Evolutionary conservation across 2,329 filamentous ascomycete species (phyloP).

Genomic region (Lecanoromycetidae sp.): DNA sequence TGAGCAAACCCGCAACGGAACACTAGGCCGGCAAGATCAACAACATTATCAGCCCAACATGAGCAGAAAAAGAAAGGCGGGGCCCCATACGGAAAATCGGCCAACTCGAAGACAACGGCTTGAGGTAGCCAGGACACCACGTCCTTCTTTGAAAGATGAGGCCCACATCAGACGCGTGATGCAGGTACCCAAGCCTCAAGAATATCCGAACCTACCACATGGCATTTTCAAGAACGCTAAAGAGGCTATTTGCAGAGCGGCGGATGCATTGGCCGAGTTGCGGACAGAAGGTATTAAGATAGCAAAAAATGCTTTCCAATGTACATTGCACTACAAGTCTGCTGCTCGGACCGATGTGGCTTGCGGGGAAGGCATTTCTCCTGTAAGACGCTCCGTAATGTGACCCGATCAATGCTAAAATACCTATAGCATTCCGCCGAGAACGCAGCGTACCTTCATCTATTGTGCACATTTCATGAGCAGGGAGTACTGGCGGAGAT

Average conservation of each 20-base stretch:
- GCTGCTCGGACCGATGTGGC: slow-evolving; percentile 3
- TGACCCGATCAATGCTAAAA: neutral
- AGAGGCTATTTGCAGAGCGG: neutral
- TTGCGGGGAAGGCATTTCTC: slow-evolving; percentile 7
- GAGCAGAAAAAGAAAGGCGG: slow-evolving; percentile 7
- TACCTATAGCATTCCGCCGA: slow-evolving; percentile 12
- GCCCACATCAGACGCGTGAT: slow-evolving; percentile 10
- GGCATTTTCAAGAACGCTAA: slow-evolving; percentile 7
- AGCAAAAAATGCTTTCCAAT: neutral
- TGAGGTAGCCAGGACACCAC: too few relatives aligned
- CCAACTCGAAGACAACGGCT: slow-evolving; percentile 6
- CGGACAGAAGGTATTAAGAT: neutral
- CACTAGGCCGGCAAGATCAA: too few relatives aligned
- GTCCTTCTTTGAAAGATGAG: slow-evolving; percentile 14
- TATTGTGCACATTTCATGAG: slow-evolving; percentile 15
- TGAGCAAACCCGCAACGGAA: neutral
- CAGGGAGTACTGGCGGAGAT: slow-evolving; percentile 13
- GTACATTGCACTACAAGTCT: slow-evolving; percentile 12
- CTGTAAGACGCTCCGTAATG: neutral
- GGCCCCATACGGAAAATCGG: too few relatives aligned
- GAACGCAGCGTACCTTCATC: slow-evolving; percentile 13
- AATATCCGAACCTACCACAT: slow-evolving; percentile 11
- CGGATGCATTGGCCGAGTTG: slow-evolving; percentile 4
- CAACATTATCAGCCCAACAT: too few relatives aligned
- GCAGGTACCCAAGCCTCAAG: slow-evolving; percentile 9